phyloP scores from a whole-genome alignment of 2,329 filamentous ascomycete genomes.

The Aspergillus arachidicola region DNA sequence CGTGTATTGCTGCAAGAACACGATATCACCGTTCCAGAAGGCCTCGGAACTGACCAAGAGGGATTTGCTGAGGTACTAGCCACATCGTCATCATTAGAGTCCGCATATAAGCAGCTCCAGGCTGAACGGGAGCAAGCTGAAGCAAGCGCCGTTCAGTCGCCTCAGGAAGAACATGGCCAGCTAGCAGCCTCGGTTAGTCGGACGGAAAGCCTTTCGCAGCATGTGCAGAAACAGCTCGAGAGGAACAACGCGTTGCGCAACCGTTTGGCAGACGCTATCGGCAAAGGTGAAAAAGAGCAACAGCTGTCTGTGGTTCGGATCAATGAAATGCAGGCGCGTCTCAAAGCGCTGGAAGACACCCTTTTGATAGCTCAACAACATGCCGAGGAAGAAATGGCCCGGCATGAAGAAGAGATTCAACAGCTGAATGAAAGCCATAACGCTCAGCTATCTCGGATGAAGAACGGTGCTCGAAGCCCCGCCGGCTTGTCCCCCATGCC shows the following conservation, averaged over 20 bases:
- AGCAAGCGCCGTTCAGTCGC: slow-evolving; percentile 71
- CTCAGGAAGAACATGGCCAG: slow-evolving; percentile 68
- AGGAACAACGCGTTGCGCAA: slow-evolving; percentile 74
- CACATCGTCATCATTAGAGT: slow-evolving; percentile 71
- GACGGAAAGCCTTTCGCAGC: slow-evolving; percentile 75
- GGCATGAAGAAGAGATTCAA: slow-evolving; percentile 83
- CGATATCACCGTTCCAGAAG: slow-evolving; percentile 73
- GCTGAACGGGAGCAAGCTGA: slow-evolving; percentile 66
- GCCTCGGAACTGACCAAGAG: slow-evolving; percentile 50
- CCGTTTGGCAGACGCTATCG: slow-evolving; percentile 76
- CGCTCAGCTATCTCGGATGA: slow-evolving; percentile 74
- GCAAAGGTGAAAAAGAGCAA: slow-evolving; percentile 82
- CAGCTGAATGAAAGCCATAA: slow-evolving; percentile 76
- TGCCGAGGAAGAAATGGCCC: slow-evolving; percentile 79
- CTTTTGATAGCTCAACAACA: slow-evolving; percentile 80
- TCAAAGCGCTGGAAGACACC: slow-evolving; percentile 81
- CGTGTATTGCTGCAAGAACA: slow-evolving; percentile 77
- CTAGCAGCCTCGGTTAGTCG: slow-evolving; percentile 73
- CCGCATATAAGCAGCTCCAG: slow-evolving; percentile 75
- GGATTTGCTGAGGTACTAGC: slow-evolving; percentile 53
- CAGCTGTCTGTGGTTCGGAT: slow-evolving; percentile 79
- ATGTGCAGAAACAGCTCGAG: slow-evolving; percentile 80
- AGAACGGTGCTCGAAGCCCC: slow-evolving; percentile 52
- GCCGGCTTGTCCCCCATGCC: slow-evolving; percentile 58
- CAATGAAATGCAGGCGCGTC: slow-evolving; percentile 76